phyloP scores from a whole-genome alignment of 331 rosid species.

The Erythrophleum ivorense region DNA sequence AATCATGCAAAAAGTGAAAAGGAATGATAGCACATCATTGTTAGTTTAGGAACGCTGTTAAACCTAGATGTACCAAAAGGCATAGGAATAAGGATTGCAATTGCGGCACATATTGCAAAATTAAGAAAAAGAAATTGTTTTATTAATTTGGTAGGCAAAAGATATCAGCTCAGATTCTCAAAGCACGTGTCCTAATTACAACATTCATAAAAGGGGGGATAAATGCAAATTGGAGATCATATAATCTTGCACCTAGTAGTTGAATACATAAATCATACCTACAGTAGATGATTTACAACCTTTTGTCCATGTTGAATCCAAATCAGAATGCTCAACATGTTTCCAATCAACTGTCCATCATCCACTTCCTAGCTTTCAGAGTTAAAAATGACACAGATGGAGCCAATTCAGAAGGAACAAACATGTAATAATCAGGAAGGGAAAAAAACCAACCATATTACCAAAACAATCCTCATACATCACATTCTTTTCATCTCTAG shows the following conservation, averaged over 20 bases:
- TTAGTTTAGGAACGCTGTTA: neutral
- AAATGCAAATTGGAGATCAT: neutral
- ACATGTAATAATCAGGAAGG: neutral
- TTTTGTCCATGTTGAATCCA: neutral
- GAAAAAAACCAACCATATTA: neutral
- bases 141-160: neutral
- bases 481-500: conserved; percentile 2
- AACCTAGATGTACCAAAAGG: neutral
- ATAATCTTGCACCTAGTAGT: neutral
- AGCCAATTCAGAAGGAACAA: neutral
- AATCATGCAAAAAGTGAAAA: neutral
- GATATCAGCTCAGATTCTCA: neutral
- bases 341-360: neutral
- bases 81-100: neutral
- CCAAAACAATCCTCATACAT: neutral
- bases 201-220: neutral
- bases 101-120: neutral
- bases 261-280: neutral
- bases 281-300: neutral
- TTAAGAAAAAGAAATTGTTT: neutral
- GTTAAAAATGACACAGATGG: neutral
- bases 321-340: neutral
- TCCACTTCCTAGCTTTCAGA: neutral
- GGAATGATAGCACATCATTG: neutral
- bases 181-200: neutral